A percentile compares a stretch with the other conserved stretches of the same genome.
Conservation (phyloP, 2,329 filamentous ascomycete genomes). For the Aureobasidium sp. region DNA sequence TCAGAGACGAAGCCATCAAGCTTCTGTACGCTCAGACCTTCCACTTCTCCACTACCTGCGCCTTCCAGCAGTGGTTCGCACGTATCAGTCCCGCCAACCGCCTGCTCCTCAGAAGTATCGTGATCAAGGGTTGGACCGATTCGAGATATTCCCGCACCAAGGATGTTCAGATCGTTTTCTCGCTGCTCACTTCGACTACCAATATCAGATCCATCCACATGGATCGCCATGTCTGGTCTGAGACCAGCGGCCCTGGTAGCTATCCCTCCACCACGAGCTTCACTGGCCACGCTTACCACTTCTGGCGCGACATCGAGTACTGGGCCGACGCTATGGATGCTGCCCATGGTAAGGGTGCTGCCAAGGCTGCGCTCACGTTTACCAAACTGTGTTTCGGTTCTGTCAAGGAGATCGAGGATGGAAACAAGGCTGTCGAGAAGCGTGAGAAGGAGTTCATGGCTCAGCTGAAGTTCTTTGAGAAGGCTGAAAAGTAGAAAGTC, state of each 20-base stretch:
- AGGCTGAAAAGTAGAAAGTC: neutral
- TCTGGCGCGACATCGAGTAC: conserved; percentile 3
- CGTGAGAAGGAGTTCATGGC: neutral
- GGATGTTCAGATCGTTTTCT: neutral
- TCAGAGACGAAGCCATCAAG: neutral
- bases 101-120: neutral
- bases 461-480: neutral
- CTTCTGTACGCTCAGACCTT: neutral
- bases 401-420: neutral
- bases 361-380: neutral
- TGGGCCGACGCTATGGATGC: neutral
- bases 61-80: neutral
- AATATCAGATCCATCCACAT: neutral
- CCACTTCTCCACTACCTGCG: neutral
- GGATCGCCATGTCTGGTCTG: neutral
- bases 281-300: neutral
- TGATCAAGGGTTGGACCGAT: neutral
- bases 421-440: neutral
- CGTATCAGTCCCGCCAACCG: neutral
- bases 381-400: neutral
- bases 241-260: neutral
- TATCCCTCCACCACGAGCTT: neutral
- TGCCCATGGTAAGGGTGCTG: neutral
- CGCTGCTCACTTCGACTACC: neutral
- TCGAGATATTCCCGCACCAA: neutral